phyloP scores from a whole-genome alignment of 768 basidiomycete genomes.

The Suillus fuscotomentosus region DNA sequence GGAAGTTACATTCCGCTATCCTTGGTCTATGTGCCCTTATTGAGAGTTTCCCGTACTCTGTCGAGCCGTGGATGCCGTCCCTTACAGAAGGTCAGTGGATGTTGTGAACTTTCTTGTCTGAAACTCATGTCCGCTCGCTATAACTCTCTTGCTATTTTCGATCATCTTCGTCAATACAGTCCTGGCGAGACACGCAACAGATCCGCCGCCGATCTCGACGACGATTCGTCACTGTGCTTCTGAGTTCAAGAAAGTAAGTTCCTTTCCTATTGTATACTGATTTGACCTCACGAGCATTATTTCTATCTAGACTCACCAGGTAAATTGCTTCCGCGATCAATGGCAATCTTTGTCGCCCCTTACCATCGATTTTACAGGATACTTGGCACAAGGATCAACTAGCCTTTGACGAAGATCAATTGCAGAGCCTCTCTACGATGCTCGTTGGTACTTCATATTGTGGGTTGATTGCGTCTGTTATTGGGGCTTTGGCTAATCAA shows the following conservation, averaged over 20 bases:
- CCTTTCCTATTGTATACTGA: slow-evolving; percentile 12
- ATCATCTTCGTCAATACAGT: slow-evolving; percentile 38
- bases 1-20: slow-evolving; percentile 83
- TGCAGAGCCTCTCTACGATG: slow-evolving; percentile 85
- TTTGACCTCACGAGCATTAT: slow-evolving; percentile 5
- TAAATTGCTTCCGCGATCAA: slow-evolving; percentile 24
- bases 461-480: slow-evolving; percentile 34
- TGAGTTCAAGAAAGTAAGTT: slow-evolving; percentile 78
- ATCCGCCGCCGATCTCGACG: slow-evolving; percentile 88
- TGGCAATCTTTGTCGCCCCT: slow-evolving; percentile 6
- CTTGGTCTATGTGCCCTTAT: slow-evolving; percentile 92
- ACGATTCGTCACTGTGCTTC: slow-evolving; percentile 85
- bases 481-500: slow-evolving; percentile 14
- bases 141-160: background rate
- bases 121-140: background rate
- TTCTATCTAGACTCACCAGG: slow-evolving; percentile 57
- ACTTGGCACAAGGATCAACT: slow-evolving; percentile 91
- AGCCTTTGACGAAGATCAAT: slow-evolving; percentile 85
- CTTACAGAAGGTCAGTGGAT: slow-evolving; percentile 64
- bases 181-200: slow-evolving; percentile 73
- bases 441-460: slow-evolving; percentile 89
- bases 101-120: background rate
- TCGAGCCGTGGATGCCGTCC: slow-evolving; percentile 90
- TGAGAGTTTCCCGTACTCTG: slow-evolving; percentile 93
- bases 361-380: slow-evolving; percentile 49